These are phyloP conservation scores for Drechslera avenae DNA, from an alignment of 2,329 filamentous ascomycete species.

Conservation along the genomic window DNA sequence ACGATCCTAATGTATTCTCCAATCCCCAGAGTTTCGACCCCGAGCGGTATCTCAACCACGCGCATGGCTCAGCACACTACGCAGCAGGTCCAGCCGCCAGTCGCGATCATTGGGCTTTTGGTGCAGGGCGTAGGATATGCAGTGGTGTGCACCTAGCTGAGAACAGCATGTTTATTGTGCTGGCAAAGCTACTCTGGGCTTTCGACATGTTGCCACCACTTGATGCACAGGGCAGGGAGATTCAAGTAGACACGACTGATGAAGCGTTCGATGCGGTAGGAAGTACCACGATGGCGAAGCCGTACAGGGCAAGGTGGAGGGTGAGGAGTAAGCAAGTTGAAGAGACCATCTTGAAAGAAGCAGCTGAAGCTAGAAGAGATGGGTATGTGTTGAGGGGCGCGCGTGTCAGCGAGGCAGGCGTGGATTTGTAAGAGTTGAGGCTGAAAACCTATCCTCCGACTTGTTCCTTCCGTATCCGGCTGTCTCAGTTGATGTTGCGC, in stretches of 20 bases:
- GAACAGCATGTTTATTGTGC: slow-evolving; percentile 49
- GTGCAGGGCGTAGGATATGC: slow-evolving; percentile 53
- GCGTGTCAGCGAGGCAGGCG: slow-evolving; percentile 37
- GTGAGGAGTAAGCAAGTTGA: slow-evolving; percentile 29
- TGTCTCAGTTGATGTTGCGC: background rate
- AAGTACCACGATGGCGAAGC: slow-evolving; percentile 42
- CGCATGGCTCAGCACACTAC: slow-evolving; percentile 37
- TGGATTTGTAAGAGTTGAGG: slow-evolving; percentile 12
- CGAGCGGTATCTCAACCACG: slow-evolving; percentile 49
- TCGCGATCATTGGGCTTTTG: slow-evolving; percentile 47
- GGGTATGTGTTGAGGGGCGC: slow-evolving; percentile 42
- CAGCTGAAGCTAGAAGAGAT: slow-evolving; percentile 31
- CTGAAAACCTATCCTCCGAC: no score
- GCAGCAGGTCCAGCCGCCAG: slow-evolving; percentile 42
- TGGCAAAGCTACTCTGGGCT: slow-evolving; percentile 55
- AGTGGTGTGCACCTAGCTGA: slow-evolving; percentile 52
- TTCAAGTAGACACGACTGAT: slow-evolving; percentile 45
- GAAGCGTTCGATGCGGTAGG: slow-evolving; percentile 39
- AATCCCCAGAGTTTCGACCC: slow-evolving; percentile 51
- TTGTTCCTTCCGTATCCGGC: no score
- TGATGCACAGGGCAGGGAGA: slow-evolving; percentile 43
- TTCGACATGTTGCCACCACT: slow-evolving; percentile 53
- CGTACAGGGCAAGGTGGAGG: slow-evolving; percentile 34
- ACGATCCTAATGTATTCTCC: slow-evolving; percentile 46
- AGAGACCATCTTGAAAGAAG: slow-evolving; percentile 33